Base-by-base conservation (phyloP, 1,284 basidiomycete genomes). In the Uromyces viciae-fabae region DNA sequence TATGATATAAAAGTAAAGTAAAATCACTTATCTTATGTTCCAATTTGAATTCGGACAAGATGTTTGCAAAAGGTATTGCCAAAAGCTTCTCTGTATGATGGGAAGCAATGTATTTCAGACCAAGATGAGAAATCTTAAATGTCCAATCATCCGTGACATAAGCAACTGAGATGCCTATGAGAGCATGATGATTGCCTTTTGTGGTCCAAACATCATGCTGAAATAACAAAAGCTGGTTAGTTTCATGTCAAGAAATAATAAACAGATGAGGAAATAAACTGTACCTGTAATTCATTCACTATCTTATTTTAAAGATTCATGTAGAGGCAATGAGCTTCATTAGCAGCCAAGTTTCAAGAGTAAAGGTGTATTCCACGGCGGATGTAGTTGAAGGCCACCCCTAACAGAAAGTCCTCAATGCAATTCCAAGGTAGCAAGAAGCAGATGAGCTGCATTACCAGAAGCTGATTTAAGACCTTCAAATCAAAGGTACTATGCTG, bases 141-240 rank as follows among this genome's bases (percentile, higher is more conserved):
- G 1, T 4, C 72, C 72, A 74, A 42, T 74, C 72, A 3, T 58
- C 17, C 0, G 46, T 74, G 0, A 74, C 28, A 60, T 58, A 74
- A 38, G 49, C 52, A 60, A 74, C 72, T 40, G 72, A 74, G 52
- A 60, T 43, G 0, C 72, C 72, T 15, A 60, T 14, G 25, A 74
- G 58, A 14, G 72, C 54, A 28, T 74, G 72, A 38, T 42, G 49
- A 42, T 74, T 74, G 15, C 72, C 72, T 58, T 60, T 74, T 0
- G 56, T 60, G 1, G 72, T 74, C 72, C 72, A 74, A 2, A 72
- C 69, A 52, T 72, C 46, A n/a, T 72, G 69, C 33, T 49, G 46
- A 11, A 72, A 49, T 68, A 14, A 22, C 19, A 17, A 15, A 60
- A 60, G 11, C 36, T 60, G 4, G 22, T 60, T 11, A 3, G 25